A percentile compares a stretch with the other conserved stretches of the same genome.
These are phyloP conservation scores for Paratinospora sagittata DNA, from an alignment of 164 flowering plant species.

Conservation along the genomic window DNA sequence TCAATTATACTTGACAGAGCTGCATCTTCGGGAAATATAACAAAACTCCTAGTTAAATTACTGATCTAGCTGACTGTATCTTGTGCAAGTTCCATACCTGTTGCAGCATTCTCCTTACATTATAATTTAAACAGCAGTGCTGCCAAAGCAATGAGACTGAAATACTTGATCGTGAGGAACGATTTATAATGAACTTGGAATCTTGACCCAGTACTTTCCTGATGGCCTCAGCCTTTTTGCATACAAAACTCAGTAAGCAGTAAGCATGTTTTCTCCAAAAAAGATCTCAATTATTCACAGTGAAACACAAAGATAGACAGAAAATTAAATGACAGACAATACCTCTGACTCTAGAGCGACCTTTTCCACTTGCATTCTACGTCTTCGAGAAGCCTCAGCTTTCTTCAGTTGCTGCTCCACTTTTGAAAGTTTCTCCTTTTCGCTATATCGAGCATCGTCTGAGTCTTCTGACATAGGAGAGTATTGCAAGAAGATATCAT, in stretches of 20 bases:
- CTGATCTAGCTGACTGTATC: slow-evolving; percentile 58
- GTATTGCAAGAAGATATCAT: no score
- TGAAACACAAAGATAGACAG: not conserved
- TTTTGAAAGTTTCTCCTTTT: slow-evolving; percentile 90
- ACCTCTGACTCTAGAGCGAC: slow-evolving; percentile 90
- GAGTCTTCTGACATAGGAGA: no score
- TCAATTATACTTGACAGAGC: slow-evolving; percentile 74
- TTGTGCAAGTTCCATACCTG: slow-evolving; percentile 43
- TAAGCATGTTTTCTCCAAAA: not conserved
- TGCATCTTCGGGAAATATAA: slow-evolving; percentile 62
- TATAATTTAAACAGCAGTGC: not conserved
- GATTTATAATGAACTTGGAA: slow-evolving; percentile 29
- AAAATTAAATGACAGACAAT: slow-evolving; percentile 13
- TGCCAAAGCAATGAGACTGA: not conserved
- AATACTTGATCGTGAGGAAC: not conserved
- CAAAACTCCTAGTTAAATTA: slow-evolving; percentile 34
- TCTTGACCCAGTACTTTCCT: slow-evolving; percentile 93
- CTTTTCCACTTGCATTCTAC: slow-evolving; percentile 83
- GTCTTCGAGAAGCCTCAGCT: slow-evolving; percentile 94
- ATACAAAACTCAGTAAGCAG: slow-evolving; percentile 3
- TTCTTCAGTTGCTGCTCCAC: slow-evolving; percentile 89
- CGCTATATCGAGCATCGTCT: no score
- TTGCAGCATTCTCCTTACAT: slow-evolving; percentile 81
- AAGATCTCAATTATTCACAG: not conserved
- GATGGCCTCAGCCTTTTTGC: slow-evolving; percentile 84